Percentiles rank a stretch among this genome's conserved stretches.
phyloP scores from a whole-genome alignment of 2,329 filamentous ascomycete species.

The Fusarium buharicum region DNA sequence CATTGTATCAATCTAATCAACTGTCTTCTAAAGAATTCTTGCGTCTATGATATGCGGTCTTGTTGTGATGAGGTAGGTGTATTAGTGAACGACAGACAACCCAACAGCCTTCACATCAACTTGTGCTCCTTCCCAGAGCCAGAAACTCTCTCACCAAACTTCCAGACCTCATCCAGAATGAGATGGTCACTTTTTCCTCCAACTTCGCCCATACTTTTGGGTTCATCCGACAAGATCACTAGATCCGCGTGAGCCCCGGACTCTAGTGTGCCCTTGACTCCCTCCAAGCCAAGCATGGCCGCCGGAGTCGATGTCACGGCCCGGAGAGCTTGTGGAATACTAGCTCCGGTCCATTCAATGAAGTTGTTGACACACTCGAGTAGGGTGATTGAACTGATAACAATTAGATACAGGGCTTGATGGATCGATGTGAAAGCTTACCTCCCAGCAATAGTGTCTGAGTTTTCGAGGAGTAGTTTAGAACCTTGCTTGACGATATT shows the following conservation, averaged over 20 bases:
- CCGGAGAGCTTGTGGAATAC: constrained; percentile 73
- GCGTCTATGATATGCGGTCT: constrained; percentile 21
- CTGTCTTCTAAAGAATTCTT: constrained; percentile 10
- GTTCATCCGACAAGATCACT: constrained; percentile 71
- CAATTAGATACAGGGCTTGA: constrained; percentile 2
- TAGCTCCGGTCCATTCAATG: constrained; percentile 75
- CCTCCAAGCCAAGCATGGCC: constrained; percentile 75
- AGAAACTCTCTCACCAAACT: constrained; percentile 71
- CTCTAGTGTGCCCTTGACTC: constrained; percentile 72
- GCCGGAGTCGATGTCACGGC: constrained; percentile 82
- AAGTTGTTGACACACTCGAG: constrained; percentile 87
- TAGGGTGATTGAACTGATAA: constrained; percentile 71
- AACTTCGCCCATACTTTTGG: constrained; percentile 39
- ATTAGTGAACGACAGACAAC: background rate
- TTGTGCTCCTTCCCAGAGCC: constrained; percentile 31
- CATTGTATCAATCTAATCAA: background rate
- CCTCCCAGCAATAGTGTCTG: constrained; percentile 81
- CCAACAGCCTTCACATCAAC: constrained; percentile 29
- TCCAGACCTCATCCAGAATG: constrained; percentile 81
- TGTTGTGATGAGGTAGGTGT: constrained; percentile 10
- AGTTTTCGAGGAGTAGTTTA: constrained; percentile 79
- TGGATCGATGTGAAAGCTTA: constrained; percentile 50
- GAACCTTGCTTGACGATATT: constrained; percentile 76
- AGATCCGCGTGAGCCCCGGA: constrained; percentile 75
- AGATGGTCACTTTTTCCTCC: constrained; percentile 61